Base-by-base conservation (phyloP, 768 basidiomycete species). In the Suillus spraguei region DNA sequence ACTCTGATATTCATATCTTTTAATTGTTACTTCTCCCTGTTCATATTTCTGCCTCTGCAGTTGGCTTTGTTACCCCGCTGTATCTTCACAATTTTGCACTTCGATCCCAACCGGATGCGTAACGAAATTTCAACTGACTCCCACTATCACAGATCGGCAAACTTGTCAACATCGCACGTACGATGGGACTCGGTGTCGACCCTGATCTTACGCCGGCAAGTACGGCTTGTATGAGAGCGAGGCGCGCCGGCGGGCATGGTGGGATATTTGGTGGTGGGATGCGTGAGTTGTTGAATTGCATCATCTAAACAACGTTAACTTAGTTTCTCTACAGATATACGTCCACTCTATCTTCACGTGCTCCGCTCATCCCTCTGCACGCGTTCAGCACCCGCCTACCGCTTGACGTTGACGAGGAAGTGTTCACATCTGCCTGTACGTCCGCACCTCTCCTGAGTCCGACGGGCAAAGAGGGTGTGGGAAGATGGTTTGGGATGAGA, bases 181-280 rank as follows among this genome's bases (percentile, higher is more conserved):
- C 77, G 62, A 84, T 91, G 79, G 89, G 88, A 1, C 79, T 92
- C 9, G 81, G 80, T 16, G 74, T 76, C 35, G 90, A 91, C 66
- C 85, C 87, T 0, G 85, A 84, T 64, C 83, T 83, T 64, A 79
- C 79, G 63, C 75, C 79, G 78, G 80, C 35, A 81, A 72, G 68
- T 84, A 82, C 67, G 78, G 67, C 50, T 72, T 84, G 2, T 85
- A 83, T 53, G 81, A 86, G 55, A 82, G 81, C 13, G 83, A 85
- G 72, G 75, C 80, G 56, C 75, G 86, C 61, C 73, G 85, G 63
- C 75, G 87, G 65, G 73, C 91, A 7, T 92, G 92, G 90, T 94
- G 92, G 92, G 88, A 91, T 60, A 80, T 92, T 13, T 82, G 86
- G 70, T 91, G 84, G 74, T 92, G 87, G 72, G 92, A 94, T 72